phyloP scores from a whole-genome alignment of 495 filamentous ascomycete genomes.

The Trichocladium uniseriatum region DNA sequence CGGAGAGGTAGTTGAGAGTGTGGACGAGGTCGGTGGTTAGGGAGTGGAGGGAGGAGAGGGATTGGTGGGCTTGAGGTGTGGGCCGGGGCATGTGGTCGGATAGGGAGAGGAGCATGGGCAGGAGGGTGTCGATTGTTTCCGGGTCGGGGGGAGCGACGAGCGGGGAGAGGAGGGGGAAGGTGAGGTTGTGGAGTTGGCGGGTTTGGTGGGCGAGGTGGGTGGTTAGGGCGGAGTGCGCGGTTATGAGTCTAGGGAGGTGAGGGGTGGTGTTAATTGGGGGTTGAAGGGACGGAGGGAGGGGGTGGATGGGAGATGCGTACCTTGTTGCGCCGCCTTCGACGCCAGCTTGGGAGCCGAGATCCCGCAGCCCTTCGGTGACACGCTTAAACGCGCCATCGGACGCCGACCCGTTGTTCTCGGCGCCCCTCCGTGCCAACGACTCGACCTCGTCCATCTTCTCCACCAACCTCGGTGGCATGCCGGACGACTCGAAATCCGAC shows the following conservation, averaged over 20 bases:
- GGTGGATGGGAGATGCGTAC: conserved; percentile 34
- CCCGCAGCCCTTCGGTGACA: conserved; percentile 62
- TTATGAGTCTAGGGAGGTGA: conserved; percentile 55
- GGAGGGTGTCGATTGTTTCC: conserved; percentile 56
- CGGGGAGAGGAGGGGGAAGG: conserved; percentile 60
- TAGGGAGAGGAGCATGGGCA: conserved; percentile 51
- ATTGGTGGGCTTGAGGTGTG: conserved; percentile 46
- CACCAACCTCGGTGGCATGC: conserved; percentile 64
- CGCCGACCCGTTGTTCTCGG: conserved; percentile 60
- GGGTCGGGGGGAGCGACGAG: conserved; percentile 41
- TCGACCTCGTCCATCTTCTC: conserved; percentile 70
- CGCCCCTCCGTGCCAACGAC: conserved; percentile 59
- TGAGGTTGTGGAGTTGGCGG: conserved; percentile 68
- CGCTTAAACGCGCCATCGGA: conserved; percentile 60
- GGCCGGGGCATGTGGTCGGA: conserved; percentile 47
- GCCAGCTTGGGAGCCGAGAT: conserved; percentile 70
- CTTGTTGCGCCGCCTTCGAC: conserved; percentile 74
- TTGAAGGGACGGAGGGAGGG: neutral
- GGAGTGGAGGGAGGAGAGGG: conserved; percentile 49
- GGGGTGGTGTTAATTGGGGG: conserved; percentile 7
- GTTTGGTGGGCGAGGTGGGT: conserved; percentile 81
- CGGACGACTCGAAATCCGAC: conserved; percentile 61
- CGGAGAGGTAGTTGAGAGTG: conserved; percentile 75
- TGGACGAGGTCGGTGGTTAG: conserved; percentile 67
- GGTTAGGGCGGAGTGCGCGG: conserved; percentile 75